These are phyloP conservation scores for Ascodesmis nigricans DNA, from an alignment of 495 filamentous ascomycete species.

Conservation along the genomic window DNA sequence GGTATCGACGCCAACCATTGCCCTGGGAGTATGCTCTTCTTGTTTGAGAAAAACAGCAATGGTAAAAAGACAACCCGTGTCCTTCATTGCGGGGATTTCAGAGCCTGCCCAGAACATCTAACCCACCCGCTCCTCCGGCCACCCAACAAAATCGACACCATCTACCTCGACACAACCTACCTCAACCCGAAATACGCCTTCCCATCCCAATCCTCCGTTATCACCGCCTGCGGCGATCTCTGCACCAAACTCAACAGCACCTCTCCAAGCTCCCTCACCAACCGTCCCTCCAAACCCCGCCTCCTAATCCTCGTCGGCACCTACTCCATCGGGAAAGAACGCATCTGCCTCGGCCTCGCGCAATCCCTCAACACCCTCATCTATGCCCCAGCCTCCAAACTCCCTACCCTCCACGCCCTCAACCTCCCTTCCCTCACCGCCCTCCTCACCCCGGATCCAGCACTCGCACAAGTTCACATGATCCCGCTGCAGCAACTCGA, in stretches of 20 bases:
- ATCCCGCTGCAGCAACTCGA: slow-evolving; percentile 80
- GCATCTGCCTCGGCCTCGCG: slow-evolving; percentile 69
- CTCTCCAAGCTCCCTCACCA: not conserved
- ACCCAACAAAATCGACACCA: slow-evolving; percentile 50
- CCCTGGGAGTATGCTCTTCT: slow-evolving; percentile 76
- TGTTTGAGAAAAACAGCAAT: slow-evolving; percentile 62
- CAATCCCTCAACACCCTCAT: slow-evolving; percentile 73
- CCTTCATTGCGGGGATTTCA: slow-evolving; percentile 88
- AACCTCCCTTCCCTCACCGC: slow-evolving; percentile 63
- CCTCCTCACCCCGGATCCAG: slow-evolving; percentile 55
- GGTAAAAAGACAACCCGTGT: slow-evolving; percentile 44
- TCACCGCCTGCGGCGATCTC: slow-evolving; percentile 70
- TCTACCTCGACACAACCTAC: slow-evolving; percentile 96
- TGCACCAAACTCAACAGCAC: slow-evolving; percentile 43
- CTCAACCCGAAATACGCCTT: slow-evolving; percentile 91
- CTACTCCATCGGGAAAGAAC: slow-evolving; percentile 95
- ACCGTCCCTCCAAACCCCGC: slow-evolving; percentile 27
- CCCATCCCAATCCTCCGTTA: slow-evolving; percentile 67
- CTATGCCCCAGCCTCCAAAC: slow-evolving; percentile 62
- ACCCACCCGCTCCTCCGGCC: slow-evolving; percentile 61
- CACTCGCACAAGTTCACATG: slow-evolving; percentile 90
- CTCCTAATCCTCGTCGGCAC: slow-evolving; percentile 87
- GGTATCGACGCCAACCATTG: slow-evolving; percentile 97
- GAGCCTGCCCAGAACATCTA: slow-evolving; percentile 71
- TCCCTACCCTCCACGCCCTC: slow-evolving; percentile 58